Evolutionary conservation across 352 stramenopile species (phyloP).

Genomic region (Paralagenidium karlingii): DNA sequence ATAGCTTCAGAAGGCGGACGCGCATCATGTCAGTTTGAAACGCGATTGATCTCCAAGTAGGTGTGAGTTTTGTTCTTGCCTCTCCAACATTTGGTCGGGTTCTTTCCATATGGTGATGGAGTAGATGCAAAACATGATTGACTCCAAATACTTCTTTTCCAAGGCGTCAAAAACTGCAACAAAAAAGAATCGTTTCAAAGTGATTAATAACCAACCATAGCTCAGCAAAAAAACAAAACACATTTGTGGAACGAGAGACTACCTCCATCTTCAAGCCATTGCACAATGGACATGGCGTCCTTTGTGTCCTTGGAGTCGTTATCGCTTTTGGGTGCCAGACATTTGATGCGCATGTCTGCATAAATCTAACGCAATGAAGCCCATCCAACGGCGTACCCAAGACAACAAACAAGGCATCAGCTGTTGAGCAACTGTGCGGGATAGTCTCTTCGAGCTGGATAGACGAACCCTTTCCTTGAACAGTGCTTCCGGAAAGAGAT

Average conservation of each 20-base stretch:
- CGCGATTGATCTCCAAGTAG: neutral
- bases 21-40: neutral
- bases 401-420: neutral
- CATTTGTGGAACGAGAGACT: neutral
- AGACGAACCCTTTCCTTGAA: constrained; percentile 16
- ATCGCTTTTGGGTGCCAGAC: constrained; percentile 14
- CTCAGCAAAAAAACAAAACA: neutral
- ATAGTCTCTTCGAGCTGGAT: no score
- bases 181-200: neutral
- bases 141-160: constrained; percentile 22
- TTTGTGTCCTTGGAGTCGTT: constrained; percentile 5
- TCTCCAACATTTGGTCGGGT: constrained; percentile 18
- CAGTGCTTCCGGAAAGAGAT: constrained; percentile 18
- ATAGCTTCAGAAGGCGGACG: constrained; percentile 21
- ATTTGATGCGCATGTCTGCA: constrained; percentile 27
- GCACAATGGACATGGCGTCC: constrained; percentile 14
- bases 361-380: constrained; percentile 10
- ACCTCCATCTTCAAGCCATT: constrained; percentile 29
- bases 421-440: no score
- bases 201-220: neutral
- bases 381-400: neutral
- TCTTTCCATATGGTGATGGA: constrained; percentile 7
- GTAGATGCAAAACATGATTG: constrained; percentile 21
- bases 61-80: constrained; percentile 3
- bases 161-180: constrained; percentile 20